Evolutionary conservation across 2,329 filamentous ascomycete genomes (phyloP).

Genomic region (Pseudogymnoascus verrucosus): DNA sequence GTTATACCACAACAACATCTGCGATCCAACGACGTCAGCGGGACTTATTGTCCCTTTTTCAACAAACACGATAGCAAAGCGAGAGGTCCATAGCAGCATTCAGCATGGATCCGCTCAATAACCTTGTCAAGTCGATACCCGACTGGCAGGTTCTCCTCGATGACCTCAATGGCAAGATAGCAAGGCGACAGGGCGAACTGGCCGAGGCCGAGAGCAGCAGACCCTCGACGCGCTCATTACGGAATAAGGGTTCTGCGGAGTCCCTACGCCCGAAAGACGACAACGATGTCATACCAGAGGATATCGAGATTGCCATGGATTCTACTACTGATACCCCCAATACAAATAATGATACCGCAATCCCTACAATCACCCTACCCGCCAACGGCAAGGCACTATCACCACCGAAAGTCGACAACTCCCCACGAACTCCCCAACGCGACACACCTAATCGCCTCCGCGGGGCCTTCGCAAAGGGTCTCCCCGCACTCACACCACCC

Average conservation of each 20-base stretch:
- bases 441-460: background rate
- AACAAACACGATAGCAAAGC: background rate
- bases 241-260: slow-evolving; percentile 28
- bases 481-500: slow-evolving; percentile 9
- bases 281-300: background rate
- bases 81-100: background rate
- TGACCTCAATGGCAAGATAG: slow-evolving; percentile 52
- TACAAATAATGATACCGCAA: background rate
- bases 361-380: background rate
- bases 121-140: slow-evolving; percentile 48
- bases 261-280: slow-evolving; percentile 26
- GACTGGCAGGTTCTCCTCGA: slow-evolving; percentile 53
- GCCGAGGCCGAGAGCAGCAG: slow-evolving; percentile 35
- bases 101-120: slow-evolving; percentile 46
- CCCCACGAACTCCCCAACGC: background rate
- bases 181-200: slow-evolving; percentile 52
- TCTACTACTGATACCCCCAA: background rate
- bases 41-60: background rate
- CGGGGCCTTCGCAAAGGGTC: background rate
- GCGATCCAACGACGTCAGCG: background rate
- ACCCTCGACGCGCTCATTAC: slow-evolving; percentile 27
- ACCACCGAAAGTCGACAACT: background rate
- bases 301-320: background rate
- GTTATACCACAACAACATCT: background rate
- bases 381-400: background rate